These are phyloP conservation scores for Petunia secreta DNA, from an alignment of 257 asterid genomes.

Conservation along the genomic window DNA sequence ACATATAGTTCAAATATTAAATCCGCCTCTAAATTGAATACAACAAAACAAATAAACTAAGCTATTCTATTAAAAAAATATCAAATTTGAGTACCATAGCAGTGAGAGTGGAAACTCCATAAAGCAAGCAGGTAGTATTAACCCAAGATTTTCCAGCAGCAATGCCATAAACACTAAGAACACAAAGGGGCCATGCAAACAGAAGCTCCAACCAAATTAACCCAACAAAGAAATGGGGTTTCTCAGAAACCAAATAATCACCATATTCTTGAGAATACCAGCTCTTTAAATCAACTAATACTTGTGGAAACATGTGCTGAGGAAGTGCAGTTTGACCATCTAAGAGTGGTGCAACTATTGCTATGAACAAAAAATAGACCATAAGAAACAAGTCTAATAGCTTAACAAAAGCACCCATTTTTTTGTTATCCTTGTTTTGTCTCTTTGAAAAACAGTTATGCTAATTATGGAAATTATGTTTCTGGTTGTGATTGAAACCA, in stretches of 20 bases:
- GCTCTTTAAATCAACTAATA: slow-evolving; percentile 60
- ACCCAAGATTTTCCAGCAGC: slow-evolving; percentile 78
- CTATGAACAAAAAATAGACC: slow-evolving; percentile 64
- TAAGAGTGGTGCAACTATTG: slow-evolving; percentile 74
- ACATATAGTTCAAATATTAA: too few species aligned
- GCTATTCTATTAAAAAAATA: background rate
- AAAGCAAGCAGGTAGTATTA: slow-evolving; percentile 77
- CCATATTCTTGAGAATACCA: slow-evolving; percentile 69
- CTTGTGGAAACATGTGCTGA: slow-evolving; percentile 54
- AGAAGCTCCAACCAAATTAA: slow-evolving; percentile 78
- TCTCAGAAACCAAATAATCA: slow-evolving; percentile 68
- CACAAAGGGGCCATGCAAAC: slow-evolving; percentile 85
- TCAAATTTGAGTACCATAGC: slow-evolving; percentile 54
- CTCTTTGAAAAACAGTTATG: background rate
- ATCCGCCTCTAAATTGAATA: too few species aligned
- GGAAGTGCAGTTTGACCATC: slow-evolving; percentile 78
- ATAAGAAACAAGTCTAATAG: slow-evolving; percentile 61
- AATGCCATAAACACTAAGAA: slow-evolving; percentile 64
- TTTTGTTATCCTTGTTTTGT: background rate
- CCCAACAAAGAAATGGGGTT: slow-evolving; percentile 88
- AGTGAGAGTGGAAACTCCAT: slow-evolving; percentile 70
- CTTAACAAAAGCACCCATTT: slow-evolving; percentile 60
- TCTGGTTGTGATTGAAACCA: background rate
- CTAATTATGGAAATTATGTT: background rate
- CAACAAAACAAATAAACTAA: background rate